Evolutionary conservation across 1,284 basidiomycete genomes (phyloP), one percentile per base, ranked within the genome.

Genomic region (Boletus subluridellus): DNA sequence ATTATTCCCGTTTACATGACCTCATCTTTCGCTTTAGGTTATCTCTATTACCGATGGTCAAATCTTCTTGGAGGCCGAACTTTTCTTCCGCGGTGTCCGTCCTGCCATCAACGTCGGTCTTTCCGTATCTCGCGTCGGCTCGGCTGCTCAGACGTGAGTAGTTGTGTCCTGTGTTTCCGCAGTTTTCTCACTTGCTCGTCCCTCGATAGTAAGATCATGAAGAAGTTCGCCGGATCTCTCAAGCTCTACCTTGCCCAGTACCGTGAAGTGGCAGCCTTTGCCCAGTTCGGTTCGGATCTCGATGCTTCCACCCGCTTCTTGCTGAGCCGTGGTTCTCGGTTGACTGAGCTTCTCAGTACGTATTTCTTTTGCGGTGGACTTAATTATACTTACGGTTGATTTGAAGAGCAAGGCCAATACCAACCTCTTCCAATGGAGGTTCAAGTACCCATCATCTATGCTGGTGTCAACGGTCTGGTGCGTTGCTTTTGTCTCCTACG

Each of bases 51-150:
- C 95, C 63, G 94, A 98, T 74, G 95, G 95, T 73, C 94, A 97
- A 80, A 96, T 98, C 81, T 98, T 98, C 91, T 90, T 97, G 89
- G 95, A 98, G 79, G 94, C 95, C 72, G 95, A 98, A 78, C 89
- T 96, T 74, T 96, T 97, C 93, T 97, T 97, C 94, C 94, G 95
- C 84, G 95, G 95, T 90, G 90, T 98, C 71, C 92, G 95, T 76
- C 95, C 95, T 64, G 96, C 96, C 69, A 98, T 98, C 79, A 98
- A 98, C 83, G 96, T 99, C 84, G 96, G 96, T 96, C 92, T 99
- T 64, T 99, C 96, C 63, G 96, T 99, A 69, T 99, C 96, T 65
- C 96, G 96, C 88, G 96, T 99, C 82, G 96, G 96, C 76, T 98
- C 96, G 54, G 95, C 96, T 73, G 96, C 96, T 74, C 96, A 99